A percentile compares a stretch with the other conserved stretches of the same genome.
Evolutionary conservation across 108 stramenopile species (phyloP).

Genomic region (Mayamaea pseudoterrestris): DNA sequence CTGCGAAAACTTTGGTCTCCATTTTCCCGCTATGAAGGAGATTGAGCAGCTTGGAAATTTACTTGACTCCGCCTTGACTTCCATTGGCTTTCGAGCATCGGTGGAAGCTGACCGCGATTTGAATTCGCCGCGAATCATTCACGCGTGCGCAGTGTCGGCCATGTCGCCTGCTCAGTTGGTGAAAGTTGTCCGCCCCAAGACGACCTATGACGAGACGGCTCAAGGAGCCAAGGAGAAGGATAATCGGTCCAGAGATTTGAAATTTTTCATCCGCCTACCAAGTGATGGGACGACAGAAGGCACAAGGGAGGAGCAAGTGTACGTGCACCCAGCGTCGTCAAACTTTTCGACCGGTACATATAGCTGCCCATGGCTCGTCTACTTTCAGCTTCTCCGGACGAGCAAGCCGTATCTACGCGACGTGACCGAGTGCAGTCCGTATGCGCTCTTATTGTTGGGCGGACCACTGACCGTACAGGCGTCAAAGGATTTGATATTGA

Average conservation of each 20-base stretch:
- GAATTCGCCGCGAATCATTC: slow-evolving; percentile 64
- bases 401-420: slow-evolving; percentile 84
- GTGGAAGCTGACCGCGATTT: slow-evolving; percentile 42
- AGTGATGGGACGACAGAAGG: background rate
- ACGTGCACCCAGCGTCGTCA: slow-evolving; percentile 80
- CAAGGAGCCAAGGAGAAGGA: slow-evolving; percentile 69
- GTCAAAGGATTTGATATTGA: slow-evolving; percentile 52
- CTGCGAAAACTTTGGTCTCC: slow-evolving; percentile 57
- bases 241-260: slow-evolving; percentile 53
- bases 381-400: slow-evolving; percentile 78
- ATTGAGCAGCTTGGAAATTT: slow-evolving; percentile 57
- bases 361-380: slow-evolving; percentile 91
- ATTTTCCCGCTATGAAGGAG: slow-evolving; percentile 59
- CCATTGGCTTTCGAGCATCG: slow-evolving; percentile 33
- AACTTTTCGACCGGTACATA: slow-evolving; percentile 69
- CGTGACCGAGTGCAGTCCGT: slow-evolving; percentile 82
- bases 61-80: slow-evolving; percentile 42
- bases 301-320: slow-evolving; percentile 69
- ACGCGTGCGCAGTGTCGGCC: slow-evolving; percentile 48
- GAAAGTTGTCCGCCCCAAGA: slow-evolving; percentile 51
- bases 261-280: slow-evolving; percentile 45
- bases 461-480: slow-evolving; percentile 80
- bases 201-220: slow-evolving; percentile 70
- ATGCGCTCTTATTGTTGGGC: slow-evolving; percentile 85
- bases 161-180: slow-evolving; percentile 64